Conservation (phyloP, 768 basidiomycete species). For the Lactarius pseudohatsudake region DNA sequence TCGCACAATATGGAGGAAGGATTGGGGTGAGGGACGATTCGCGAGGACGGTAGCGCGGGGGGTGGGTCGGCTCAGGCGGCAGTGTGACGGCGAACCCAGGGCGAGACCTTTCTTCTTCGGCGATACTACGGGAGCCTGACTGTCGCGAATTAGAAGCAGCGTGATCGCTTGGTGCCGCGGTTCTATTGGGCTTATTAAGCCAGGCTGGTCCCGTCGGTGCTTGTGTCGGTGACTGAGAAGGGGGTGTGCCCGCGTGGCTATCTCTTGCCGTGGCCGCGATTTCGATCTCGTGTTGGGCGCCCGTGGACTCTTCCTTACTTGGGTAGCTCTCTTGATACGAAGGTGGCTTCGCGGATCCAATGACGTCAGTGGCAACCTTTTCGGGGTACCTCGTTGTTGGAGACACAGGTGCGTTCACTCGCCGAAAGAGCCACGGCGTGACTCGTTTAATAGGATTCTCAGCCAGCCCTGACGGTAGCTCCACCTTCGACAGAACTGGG, state of each 20-base stretch:
- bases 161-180: background rate
- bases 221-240: background rate
- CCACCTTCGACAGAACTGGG: conserved; percentile 15
- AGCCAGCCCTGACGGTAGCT: background rate
- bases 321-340: conserved; percentile 11
- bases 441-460: conserved; percentile 11
- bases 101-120: background rate
- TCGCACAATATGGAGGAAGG: conserved; percentile 10
- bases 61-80: background rate
- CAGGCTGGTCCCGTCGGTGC: background rate
- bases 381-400: background rate
- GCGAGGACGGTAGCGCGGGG: background rate
- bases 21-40: background rate
- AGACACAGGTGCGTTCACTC: conserved; percentile 10
- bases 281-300: background rate
- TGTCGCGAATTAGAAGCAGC: background rate
- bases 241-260: background rate
- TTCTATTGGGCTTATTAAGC: background rate
- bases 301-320: conserved; percentile 7
- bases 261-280: background rate
- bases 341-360: background rate
- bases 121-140: background rate
- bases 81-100: background rate
- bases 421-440: conserved; percentile 22
- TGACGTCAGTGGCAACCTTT: conserved; percentile 1